Percentiles rank a stretch among this genome's conserved stretches.
Evolutionary conservation across 495 filamentous ascomycete genomes (phyloP).

Genomic region (Hypoxylon rickii): DNA sequence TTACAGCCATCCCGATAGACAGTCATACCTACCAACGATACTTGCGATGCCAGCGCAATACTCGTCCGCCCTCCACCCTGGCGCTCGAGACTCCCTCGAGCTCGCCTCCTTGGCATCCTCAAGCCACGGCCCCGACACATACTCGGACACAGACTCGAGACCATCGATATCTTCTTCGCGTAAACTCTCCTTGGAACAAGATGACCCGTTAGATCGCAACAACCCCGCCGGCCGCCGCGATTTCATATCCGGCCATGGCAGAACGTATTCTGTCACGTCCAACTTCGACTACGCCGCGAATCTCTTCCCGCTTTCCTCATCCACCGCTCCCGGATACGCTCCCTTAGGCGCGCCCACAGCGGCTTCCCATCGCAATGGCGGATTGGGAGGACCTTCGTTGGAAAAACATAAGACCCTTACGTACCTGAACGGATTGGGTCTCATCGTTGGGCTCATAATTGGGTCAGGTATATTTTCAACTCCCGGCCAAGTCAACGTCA

Average conservation of each 20-base stretch:
- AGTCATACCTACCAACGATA: slow-evolving; percentile 39
- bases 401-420: slow-evolving; percentile 96
- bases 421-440: slow-evolving; percentile 87
- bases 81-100: slow-evolving; percentile 88
- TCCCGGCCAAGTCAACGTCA: slow-evolving; percentile 89
- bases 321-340: slow-evolving; percentile 75
- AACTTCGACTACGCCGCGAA: slow-evolving; percentile 92
- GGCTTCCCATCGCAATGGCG: slow-evolving; percentile 50
- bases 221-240: slow-evolving; percentile 55
- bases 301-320: slow-evolving; percentile 89
- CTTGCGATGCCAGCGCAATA: slow-evolving; percentile 53
- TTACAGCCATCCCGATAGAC: slow-evolving; percentile 3
- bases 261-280: slow-evolving; percentile 87
- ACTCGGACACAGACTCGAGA: slow-evolving; percentile 70
- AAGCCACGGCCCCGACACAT: slow-evolving; percentile 58
- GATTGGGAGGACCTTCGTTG: slow-evolving; percentile 61
- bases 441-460: slow-evolving; percentile 92
- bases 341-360: slow-evolving; percentile 74
- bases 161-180: slow-evolving; percentile 90
- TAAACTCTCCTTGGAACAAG: slow-evolving; percentile 83
- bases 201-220: slow-evolving; percentile 72
- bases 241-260: slow-evolving; percentile 56
- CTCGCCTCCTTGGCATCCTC: slow-evolving; percentile 92
- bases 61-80: slow-evolving; percentile 49
- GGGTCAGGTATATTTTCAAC: slow-evolving; percentile 98